Percentiles rank a stretch among this genome's conserved stretches.
Evolutionary conservation across 495 filamentous ascomycete genomes (phyloP).

Genomic region (Tuber borchii): DNA sequence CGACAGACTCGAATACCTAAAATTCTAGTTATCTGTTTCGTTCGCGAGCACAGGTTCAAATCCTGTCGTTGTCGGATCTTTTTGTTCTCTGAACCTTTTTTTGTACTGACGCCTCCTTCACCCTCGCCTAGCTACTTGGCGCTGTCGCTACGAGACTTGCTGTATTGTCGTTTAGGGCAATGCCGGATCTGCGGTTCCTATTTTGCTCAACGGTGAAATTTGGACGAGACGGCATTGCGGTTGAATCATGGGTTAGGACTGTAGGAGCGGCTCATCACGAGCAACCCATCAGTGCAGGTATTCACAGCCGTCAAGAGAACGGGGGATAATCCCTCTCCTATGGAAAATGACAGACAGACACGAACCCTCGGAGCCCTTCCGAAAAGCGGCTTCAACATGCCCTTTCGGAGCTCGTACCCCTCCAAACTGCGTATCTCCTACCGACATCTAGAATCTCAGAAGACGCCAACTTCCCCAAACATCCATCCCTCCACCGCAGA

Average conservation of each 20-base stretch:
- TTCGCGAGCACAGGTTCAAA: slow-evolving; percentile 35
- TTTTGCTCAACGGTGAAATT: no score
- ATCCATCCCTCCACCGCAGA: neutral
- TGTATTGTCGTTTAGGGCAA: neutral
- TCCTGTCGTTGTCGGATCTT: slow-evolving; percentile 25
- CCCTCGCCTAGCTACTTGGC: neutral
- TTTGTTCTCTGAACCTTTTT: neutral
- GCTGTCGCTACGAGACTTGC: neutral
- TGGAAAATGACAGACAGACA: no score
- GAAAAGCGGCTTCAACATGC: no score
- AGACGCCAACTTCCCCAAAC: neutral
- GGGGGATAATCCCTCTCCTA: no score
- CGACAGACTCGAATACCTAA: slow-evolving; percentile 26
- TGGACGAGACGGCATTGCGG: no score
- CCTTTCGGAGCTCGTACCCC: neutral
- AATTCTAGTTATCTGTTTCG: slow-evolving; percentile 26
- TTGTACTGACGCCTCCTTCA: neutral
- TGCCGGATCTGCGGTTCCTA: no score
- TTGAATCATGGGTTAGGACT: neutral
- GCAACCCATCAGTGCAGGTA: neutral
- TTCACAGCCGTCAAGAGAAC: no score
- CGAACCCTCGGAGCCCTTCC: no score
- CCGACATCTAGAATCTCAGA: neutral
- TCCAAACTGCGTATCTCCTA: neutral
- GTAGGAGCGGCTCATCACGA: neutral